phyloP scores from a whole-genome alignment of 805 yeast genomes.

The Saccharomycopsis babjevae region DNA sequence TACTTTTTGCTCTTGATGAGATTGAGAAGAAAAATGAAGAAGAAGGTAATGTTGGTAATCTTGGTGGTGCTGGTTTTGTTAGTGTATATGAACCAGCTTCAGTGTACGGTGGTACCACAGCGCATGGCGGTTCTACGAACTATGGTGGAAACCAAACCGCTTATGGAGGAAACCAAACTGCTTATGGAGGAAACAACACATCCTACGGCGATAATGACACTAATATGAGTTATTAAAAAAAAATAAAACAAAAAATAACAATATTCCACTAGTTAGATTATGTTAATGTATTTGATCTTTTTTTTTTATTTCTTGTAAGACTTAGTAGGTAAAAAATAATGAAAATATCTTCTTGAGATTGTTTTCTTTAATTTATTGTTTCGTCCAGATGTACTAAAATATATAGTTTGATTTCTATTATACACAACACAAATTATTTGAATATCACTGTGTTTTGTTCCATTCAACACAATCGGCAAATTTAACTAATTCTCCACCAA shows the following conservation, averaged over 20 bases:
- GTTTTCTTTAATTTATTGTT: neutral
- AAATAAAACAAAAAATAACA: neutral
- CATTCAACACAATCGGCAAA: slow-evolving; percentile 68
- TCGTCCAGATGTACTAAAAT: neutral
- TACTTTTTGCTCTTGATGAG: slow-evolving; percentile 58
- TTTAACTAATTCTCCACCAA: slow-evolving; percentile 78
- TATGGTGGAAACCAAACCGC: slow-evolving; percentile 20
- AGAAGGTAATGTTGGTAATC: slow-evolving; percentile 39
- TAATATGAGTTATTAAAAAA: neutral
- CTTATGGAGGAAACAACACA: slow-evolving; percentile 21
- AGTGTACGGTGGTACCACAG: slow-evolving; percentile 31
- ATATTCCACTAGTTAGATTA: neutral
- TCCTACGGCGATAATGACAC: slow-evolving; percentile 28
- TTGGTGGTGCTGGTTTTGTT: slow-evolving; percentile 34
- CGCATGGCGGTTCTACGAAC: slow-evolving; percentile 22
- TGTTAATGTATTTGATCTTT: neutral
- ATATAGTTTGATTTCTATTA: neutral
- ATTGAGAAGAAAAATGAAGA: slow-evolving; percentile 33
- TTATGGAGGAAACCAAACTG: slow-evolving; percentile 25
- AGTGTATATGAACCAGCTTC: slow-evolving; percentile 24
- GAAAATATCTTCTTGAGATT: neutral
- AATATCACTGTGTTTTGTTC: slow-evolving; percentile 34
- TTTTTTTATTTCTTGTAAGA: neutral
- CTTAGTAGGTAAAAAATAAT: neutral
- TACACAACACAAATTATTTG: neutral